Evolutionary conservation across 2,329 filamentous ascomycete species (phyloP).

Genomic region (Paecilomyces formosus): DNA sequence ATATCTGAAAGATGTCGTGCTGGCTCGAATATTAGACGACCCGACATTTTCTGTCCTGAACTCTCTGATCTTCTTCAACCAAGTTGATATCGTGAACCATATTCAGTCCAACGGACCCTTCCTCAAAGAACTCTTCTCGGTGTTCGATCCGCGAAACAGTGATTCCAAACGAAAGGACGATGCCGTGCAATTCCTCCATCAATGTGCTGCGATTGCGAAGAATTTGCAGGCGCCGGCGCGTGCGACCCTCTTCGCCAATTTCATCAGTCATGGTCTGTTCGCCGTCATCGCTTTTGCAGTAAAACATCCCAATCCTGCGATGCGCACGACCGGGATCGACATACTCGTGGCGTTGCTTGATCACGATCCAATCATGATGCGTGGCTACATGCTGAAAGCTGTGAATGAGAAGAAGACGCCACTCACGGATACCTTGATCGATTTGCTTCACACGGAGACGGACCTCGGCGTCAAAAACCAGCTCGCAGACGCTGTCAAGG

Average conservation of each 20-base stretch:
- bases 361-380: slow-evolving; percentile 90
- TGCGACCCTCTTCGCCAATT: slow-evolving; percentile 79
- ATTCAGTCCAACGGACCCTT: slow-evolving; percentile 76
- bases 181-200: slow-evolving; percentile 91
- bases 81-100: slow-evolving; percentile 94
- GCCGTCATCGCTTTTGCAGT: slow-evolving; percentile 88
- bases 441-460: slow-evolving; percentile 80
- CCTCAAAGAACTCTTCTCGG: slow-evolving; percentile 76
- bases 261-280: slow-evolving; percentile 79
- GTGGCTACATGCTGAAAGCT: slow-evolving; percentile 85
- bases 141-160: slow-evolving; percentile 62
- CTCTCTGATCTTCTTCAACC: slow-evolving; percentile 97
- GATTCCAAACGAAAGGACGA: slow-evolving; percentile 77
- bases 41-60: slow-evolving; percentile 97
- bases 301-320: slow-evolving; percentile 71
- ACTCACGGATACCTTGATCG: slow-evolving; percentile 85
- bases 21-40: slow-evolving; percentile 92
- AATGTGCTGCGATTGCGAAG: slow-evolving; percentile 90
- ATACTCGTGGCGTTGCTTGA: slow-evolving; percentile 92
- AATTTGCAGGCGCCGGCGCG: slow-evolving; percentile 80
- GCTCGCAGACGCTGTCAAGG: slow-evolving; percentile 89
- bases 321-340: slow-evolving; percentile 87
- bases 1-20: slow-evolving; percentile 96
- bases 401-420: slow-evolving; percentile 79
- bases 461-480: slow-evolving; percentile 94